These are phyloP conservation scores for Sapria himalayana DNA, from an alignment of 345 rosid genomes.

Conservation along the genomic window DNA sequence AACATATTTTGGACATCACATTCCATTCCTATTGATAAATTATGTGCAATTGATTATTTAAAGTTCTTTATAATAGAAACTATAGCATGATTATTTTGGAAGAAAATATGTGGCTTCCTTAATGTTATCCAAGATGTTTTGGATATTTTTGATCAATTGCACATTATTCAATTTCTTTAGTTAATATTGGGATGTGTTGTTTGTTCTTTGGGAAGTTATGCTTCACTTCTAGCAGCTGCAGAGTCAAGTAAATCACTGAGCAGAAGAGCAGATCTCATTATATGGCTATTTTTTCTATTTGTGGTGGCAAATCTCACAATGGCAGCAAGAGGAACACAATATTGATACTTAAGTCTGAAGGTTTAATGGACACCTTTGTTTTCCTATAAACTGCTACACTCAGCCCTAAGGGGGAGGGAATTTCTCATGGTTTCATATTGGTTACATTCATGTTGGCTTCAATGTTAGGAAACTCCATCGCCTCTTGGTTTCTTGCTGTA, in stretches of 20 bases:
- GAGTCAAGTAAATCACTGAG: conserved; percentile 17
- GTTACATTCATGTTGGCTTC: conserved; percentile 97
- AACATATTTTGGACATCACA: conserved; percentile 20
- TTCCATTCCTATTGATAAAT: conserved; percentile 18
- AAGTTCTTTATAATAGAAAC: conserved; percentile 38
- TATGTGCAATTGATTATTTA: conserved; percentile 24
- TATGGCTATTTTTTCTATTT: too few species aligned
- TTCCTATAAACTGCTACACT: conserved; percentile 96
- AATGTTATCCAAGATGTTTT: conserved; percentile 67
- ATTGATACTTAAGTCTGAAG: too few species aligned
- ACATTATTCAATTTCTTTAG: conserved; percentile 46
- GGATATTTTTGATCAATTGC: conserved; percentile 58
- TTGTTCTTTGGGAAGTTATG: conserved; percentile 35
- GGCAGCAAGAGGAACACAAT: too few species aligned
- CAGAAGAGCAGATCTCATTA: too few species aligned
- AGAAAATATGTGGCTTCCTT: conserved; percentile 58
- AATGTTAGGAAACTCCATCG: conserved; percentile 90
- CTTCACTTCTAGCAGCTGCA: conserved; percentile 20
- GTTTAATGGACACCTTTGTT: conserved; percentile 95
- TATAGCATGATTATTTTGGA: conserved; percentile 36
- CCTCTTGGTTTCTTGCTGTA: conserved; percentile 70
- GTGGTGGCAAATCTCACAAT: too few species aligned
- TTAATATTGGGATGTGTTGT: conserved; percentile 75
- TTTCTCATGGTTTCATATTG: conserved; percentile 92
- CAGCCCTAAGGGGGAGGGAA: conserved; percentile 73